phyloP scores from a whole-genome alignment of 768 basidiomycete genomes.

The Neoboletus subvelutipes region DNA sequence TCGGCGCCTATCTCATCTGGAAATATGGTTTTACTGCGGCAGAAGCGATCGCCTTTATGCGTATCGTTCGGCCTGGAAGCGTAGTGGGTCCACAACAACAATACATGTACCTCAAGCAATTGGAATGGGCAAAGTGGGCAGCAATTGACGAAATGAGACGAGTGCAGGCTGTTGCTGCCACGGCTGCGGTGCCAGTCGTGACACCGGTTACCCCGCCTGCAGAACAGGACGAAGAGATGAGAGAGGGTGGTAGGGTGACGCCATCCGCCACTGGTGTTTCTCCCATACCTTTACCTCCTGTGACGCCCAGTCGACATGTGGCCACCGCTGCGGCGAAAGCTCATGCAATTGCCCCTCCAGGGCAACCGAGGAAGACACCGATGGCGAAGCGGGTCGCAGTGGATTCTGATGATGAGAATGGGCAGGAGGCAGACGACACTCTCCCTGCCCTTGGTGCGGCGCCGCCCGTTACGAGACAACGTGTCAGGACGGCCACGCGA shows the following conservation, averaged over 20 bases:
- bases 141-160: conserved; percentile 75
- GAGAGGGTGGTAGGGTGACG: conserved; percentile 42
- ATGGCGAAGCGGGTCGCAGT: conserved; percentile 66
- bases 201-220: conserved; percentile 81
- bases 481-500: conserved; percentile 39
- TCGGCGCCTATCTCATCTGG: conserved; percentile 98
- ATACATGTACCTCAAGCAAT: conserved; percentile 91
- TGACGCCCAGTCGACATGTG: conserved; percentile 79
- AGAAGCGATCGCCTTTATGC: conserved; percentile 98
- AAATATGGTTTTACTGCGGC: conserved; percentile 96
- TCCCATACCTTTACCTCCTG: conserved; percentile 53
- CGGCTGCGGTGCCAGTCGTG: conserved; percentile 47
- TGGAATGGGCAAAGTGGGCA: conserved; percentile 93
- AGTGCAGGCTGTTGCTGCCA: conserved; percentile 41
- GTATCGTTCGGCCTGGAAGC: conserved; percentile 91
- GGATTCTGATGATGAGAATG: conserved; percentile 67
- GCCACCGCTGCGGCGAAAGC: conserved; percentile 69
- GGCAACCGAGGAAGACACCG: conserved; percentile 88
- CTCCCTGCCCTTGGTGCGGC: conserved; percentile 61
- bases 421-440: conserved; percentile 54
- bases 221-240: conserved; percentile 66
- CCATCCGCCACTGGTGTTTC: conserved; percentile 25
- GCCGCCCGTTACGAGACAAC: conserved; percentile 38
- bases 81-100: conserved; percentile 93
- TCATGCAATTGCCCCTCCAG: conserved; percentile 69